A percentile compares a stretch with the other conserved stretches of the same genome.
phyloP scores from a whole-genome alignment of 352 stramenopile species.

The Phytopythium delawarense region DNA sequence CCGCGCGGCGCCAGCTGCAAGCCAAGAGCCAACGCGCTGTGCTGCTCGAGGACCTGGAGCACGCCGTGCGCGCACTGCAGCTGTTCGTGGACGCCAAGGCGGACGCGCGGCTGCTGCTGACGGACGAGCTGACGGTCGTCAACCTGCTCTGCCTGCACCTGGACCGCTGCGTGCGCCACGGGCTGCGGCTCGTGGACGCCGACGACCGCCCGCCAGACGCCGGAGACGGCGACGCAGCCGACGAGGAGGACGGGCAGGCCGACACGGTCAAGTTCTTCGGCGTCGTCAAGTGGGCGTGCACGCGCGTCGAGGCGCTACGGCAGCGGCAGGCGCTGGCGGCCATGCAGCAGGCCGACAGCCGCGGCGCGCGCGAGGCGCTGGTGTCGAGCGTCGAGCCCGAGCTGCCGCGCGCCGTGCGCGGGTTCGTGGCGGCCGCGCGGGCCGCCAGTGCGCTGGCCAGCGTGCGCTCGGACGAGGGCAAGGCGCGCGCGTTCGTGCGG shows the following conservation, averaged over 20 bases:
- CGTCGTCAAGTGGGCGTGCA: conserved; percentile 84
- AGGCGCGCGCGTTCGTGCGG: conserved; percentile 68
- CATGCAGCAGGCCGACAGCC: conserved; percentile 44
- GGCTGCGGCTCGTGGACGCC: conserved; percentile 54
- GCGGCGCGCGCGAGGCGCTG: conserved; percentile 56
- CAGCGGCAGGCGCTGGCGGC: conserved; percentile 62
- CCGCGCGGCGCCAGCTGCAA: conserved; percentile 51
- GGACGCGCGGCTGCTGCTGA: conserved; percentile 53
- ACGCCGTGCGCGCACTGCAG: conserved; percentile 47
- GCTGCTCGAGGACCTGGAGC: conserved; percentile 79
- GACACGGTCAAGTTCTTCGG: conserved; percentile 85
- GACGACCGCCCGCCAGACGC: conserved; percentile 4
- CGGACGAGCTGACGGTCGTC: conserved; percentile 63
- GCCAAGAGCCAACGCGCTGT: conserved; percentile 73
- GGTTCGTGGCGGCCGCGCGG: conserved; percentile 59
- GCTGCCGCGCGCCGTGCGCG: conserved; percentile 60
- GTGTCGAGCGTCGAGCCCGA: conserved; percentile 71
- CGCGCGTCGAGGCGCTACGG: conserved; percentile 64
- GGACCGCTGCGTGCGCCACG: conserved; percentile 66
- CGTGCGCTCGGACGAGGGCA: conserved; percentile 70
- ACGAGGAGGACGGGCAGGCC: conserved; percentile 16
- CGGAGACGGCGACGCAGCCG: not conserved
- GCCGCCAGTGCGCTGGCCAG: conserved; percentile 54
- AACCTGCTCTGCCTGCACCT: conserved; percentile 70
- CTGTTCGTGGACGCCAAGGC: conserved; percentile 48